Evolutionary conservation across 768 basidiomycete genomes (phyloP).

Genomic region (Termitomyces sp.): DNA sequence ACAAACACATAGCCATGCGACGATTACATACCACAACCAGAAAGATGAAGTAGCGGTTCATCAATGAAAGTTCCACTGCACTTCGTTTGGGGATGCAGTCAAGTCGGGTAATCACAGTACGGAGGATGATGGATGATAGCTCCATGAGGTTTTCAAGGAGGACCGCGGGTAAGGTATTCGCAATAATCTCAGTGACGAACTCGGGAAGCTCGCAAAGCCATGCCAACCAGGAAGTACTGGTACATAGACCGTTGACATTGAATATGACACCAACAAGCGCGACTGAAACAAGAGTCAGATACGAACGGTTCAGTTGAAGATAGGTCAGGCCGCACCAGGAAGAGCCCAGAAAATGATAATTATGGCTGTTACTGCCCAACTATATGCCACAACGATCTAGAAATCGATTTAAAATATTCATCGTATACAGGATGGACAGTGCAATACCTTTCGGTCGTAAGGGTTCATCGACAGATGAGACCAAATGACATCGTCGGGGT

Average conservation of each 20-base stretch:
- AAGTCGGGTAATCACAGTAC: slow-evolving; percentile 64
- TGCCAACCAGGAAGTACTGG: slow-evolving; percentile 58
- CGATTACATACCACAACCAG: slow-evolving; percentile 60
- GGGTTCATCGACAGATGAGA: no score
- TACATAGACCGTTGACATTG: slow-evolving; percentile 69
- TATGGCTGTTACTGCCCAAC: slow-evolving; percentile 70
- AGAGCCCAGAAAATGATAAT: slow-evolving; percentile 87
- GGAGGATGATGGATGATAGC: slow-evolving; percentile 74
- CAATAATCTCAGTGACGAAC: slow-evolving; percentile 74
- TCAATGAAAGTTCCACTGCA: slow-evolving; percentile 82
- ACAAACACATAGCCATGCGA: neutral
- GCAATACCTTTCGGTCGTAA: slow-evolving; percentile 23
- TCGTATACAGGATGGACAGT: neutral
- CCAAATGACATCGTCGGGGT: no score
- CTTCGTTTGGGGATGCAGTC: slow-evolving; percentile 88
- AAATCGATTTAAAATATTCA: neutral
- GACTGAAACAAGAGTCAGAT: slow-evolving; percentile 28
- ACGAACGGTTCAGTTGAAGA: neutral
- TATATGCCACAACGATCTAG: slow-evolving; percentile 51
- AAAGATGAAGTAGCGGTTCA: slow-evolving; percentile 91
- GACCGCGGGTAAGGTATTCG: slow-evolving; percentile 83
- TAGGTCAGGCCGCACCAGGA: slow-evolving; percentile 51
- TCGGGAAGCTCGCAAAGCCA: slow-evolving; percentile 77
- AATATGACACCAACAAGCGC: slow-evolving; percentile 83
- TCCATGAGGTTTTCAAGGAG: slow-evolving; percentile 87